phyloP scores from a whole-genome alignment of 768 basidiomycete genomes.

The Suillus tomentosus region DNA sequence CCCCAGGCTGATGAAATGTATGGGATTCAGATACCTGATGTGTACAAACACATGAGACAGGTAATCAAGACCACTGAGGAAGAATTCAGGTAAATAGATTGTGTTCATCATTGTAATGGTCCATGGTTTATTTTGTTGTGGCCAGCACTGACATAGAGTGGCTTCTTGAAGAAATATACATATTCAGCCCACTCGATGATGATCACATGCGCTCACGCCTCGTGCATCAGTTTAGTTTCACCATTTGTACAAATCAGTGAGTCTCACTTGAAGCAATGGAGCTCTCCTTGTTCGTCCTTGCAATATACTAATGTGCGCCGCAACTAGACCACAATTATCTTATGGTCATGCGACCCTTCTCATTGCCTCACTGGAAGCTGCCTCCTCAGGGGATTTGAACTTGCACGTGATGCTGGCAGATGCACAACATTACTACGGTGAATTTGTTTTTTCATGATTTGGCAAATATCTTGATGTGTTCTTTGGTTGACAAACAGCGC shows the following conservation, averaged over 20 bases:
- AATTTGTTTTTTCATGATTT: no score
- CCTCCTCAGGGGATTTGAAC: no score
- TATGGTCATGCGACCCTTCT: no score
- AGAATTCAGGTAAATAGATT: slow-evolving; percentile 24
- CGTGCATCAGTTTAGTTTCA: neutral
- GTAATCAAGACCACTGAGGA: slow-evolving; percentile 12
- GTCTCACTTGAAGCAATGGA: neutral
- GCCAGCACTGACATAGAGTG: slow-evolving; percentile 23
- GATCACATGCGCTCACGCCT: slow-evolving; percentile 30
- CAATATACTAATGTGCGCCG: no score
- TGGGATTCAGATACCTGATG: slow-evolving; percentile 21
- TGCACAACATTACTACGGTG: no score
- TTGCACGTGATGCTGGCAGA: no score
- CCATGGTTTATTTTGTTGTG: neutral
- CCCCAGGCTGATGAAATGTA: slow-evolving; percentile 18
- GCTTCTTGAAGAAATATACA: slow-evolving; percentile 30
- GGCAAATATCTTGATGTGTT: no score
- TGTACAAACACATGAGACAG: neutral
- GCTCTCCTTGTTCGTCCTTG: neutral
- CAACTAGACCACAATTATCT: no score
- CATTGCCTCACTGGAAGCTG: no score
- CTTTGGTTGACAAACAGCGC: no score
- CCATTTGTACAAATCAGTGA: neutral
- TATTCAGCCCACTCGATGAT: slow-evolving; percentile 34
- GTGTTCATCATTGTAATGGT: neutral